These are phyloP conservation scores for Cochlearia excelsa DNA, from an alignment of 345 rosid species.

Conservation along the genomic window DNA sequence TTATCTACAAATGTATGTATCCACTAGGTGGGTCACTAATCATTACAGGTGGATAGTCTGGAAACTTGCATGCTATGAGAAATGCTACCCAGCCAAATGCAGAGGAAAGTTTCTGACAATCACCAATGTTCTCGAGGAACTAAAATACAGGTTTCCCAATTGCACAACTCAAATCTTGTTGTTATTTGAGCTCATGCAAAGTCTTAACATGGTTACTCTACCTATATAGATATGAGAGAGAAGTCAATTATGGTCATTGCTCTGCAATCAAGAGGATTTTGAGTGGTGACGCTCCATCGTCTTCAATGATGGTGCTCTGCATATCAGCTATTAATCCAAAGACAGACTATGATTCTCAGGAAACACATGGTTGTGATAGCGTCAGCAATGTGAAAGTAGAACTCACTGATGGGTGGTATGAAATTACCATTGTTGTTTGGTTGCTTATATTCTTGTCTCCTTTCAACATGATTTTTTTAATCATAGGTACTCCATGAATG, in stretches of 20 bases:
- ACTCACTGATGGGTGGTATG: constrained; percentile 95
- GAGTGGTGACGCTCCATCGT: constrained; percentile 78
- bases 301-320: constrained; percentile 72
- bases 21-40: constrained; percentile 75
- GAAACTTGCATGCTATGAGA: constrained; percentile 87
- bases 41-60: constrained; percentile 95
- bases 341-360: constrained; percentile 32
- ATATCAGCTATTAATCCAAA: constrained; percentile 56
- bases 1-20: constrained; percentile 17
- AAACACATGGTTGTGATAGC: constrained; percentile 38
- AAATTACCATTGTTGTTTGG: constrained; percentile 19
- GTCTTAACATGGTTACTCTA: constrained; percentile 22
- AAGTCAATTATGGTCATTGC: constrained; percentile 81
- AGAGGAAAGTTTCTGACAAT: constrained; percentile 63
- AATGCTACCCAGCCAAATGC: constrained; percentile 49
- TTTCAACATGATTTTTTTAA: constrained; percentile 22
- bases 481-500: constrained; percentile 77
- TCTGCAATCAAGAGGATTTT: constrained; percentile 86
- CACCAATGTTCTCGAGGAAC: constrained; percentile 82
- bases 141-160: constrained; percentile 73
- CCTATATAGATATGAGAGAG: constrained; percentile 79
- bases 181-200: constrained; percentile 17
- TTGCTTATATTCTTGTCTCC: constrained; percentile 15
- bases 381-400: constrained; percentile 54
- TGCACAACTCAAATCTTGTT: constrained; percentile 1